Conservation (phyloP, 805 yeast species). For the Lipomyces chichibuensis region DNA sequence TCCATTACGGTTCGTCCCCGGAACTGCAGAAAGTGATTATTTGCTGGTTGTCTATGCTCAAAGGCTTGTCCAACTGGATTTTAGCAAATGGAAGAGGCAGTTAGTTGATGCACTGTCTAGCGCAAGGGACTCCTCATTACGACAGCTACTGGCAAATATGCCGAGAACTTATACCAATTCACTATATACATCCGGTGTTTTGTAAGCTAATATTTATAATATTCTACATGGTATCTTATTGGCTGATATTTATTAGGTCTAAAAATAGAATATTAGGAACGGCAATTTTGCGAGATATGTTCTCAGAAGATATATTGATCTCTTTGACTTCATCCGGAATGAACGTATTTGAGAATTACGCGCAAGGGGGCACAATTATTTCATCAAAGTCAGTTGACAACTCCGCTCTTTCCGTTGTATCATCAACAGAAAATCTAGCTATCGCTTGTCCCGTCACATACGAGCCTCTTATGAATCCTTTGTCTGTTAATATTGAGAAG, state of each 20-base stretch:
- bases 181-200: not conserved
- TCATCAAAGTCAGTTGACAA: not conserved
- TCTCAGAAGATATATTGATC: constrained; percentile 20
- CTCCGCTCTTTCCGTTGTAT: not conserved
- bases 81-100: constrained; percentile 13
- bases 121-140: constrained; percentile 9
- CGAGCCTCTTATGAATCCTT: constrained; percentile 26
- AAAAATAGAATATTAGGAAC: constrained; percentile 13
- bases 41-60: constrained; percentile 10
- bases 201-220: not conserved
- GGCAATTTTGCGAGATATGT: constrained; percentile 12
- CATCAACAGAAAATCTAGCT: not conserved
- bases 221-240: not conserved
- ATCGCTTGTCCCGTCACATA: not conserved
- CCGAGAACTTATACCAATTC: constrained; percentile 11
- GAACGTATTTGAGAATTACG: constrained; percentile 8
- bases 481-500: constrained; percentile 12
- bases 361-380: not conserved
- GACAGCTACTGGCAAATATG: constrained; percentile 5
- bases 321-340: constrained; percentile 6
- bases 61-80: constrained; percentile 18
- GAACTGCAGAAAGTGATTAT: constrained; percentile 1
- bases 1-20: constrained; percentile 10
- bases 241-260: not conserved
- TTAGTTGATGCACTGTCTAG: constrained; percentile 16